These are phyloP conservation scores for Deinandra increscens DNA, from an alignment of 129 eudicot genomes.

Conservation along the genomic window DNA sequence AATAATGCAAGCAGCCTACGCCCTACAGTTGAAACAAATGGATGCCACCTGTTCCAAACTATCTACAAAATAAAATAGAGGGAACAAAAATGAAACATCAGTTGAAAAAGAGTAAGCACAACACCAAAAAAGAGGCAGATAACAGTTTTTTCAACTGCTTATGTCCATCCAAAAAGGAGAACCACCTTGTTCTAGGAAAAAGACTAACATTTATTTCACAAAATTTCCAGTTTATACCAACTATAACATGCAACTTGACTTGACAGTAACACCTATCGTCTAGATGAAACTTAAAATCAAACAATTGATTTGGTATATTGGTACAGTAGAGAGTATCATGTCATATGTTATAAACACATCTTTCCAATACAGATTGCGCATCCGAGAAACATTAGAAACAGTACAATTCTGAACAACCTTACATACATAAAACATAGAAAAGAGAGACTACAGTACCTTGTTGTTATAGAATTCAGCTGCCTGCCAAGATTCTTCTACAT, in stretches of 20 bases:
- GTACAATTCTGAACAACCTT: not conserved
- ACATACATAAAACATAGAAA: not conserved
- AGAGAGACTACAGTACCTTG: slow-evolving; percentile 50
- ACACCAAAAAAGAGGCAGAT: not conserved
- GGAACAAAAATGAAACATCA: not conserved
- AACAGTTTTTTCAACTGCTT: not conserved
- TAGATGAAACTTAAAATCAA: not conserved
- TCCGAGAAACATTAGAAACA: not conserved
- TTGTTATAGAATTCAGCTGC: slow-evolving; percentile 84
- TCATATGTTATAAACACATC: not conserved
- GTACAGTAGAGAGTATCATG: not conserved
- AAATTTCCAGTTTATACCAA: not conserved
- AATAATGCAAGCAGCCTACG: not conserved
- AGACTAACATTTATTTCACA: not conserved
- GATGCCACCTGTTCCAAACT: not conserved
- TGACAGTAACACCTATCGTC: not conserved
- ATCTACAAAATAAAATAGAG: not conserved
- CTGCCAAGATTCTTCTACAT: slow-evolving; percentile 95
- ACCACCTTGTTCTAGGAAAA: not conserved
- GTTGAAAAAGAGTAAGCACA: not conserved
- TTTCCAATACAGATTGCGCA: slow-evolving; percentile 1
- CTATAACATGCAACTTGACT: not conserved
- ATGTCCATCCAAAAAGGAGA: not conserved
- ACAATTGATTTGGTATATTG: not conserved
- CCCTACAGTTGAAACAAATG: slow-evolving; percentile 3